Evolutionary conservation across 176 grass and related monocot genomes (phyloP), one percentile per base, ranked within the genome.

Genomic region (Hsuehochloa calcarea): DNA sequence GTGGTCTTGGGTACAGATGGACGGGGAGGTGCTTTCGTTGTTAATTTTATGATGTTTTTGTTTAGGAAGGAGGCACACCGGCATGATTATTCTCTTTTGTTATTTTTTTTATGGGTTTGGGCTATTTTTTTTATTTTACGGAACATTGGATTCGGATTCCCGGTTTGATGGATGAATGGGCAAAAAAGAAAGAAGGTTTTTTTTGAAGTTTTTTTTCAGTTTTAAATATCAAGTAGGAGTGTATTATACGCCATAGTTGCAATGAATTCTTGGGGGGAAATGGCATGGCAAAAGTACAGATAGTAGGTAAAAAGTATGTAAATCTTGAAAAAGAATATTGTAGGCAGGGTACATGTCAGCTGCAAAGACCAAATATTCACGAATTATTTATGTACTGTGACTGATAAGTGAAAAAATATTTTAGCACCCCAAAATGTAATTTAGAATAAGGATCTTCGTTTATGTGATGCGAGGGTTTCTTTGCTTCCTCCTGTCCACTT

Each of bases 61-160:
- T 64, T 89, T 85, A 75, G 8, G 70, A 51, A 40, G 61, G 76
- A 26, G 16, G 79, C 88, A 72, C 66, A 41, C 60, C 68, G 50
- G 29, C 80, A 65, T 78, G 27, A 87, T 79, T 84, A 84, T 79
- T 82, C 66, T 27, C 65, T 17, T 20, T 12, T 49, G 25, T 51
- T 46, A 37, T 14, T 59, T 59, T 59, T 59, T 59, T 25, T 9
- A 22, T 10, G 55, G 55, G 55, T 23, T 59, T 11, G 5, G 56
- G n/a, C 31, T 38, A 10, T 41, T 4, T 40, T 82, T 72, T 46
- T 39, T 8, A 45, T 70, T 86, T 83, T 71, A 78, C 66, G 67
- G 65, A 82, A 86, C 88, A 90, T 83, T 66, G 84, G 79, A 90
- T 86, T 63, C 84, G 58, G 79, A 83, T 86, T 82, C 72, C 56